phyloP scores from a whole-genome alignment of 345 rosid species.

The Ceriops tagal region DNA sequence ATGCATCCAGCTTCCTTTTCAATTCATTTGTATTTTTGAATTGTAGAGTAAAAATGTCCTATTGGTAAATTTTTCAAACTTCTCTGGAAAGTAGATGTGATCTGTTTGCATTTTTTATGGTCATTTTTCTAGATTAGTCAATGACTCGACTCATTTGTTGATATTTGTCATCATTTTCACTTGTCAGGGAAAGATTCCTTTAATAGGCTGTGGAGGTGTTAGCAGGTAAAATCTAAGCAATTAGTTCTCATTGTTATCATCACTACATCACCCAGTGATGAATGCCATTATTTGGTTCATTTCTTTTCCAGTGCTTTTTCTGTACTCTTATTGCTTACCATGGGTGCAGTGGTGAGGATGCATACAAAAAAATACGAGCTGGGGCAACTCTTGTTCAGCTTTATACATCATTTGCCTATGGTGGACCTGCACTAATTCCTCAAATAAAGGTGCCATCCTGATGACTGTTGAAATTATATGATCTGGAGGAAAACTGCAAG shows the following conservation, averaged over 20 bases:
- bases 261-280: constrained; percentile 3
- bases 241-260: background rate
- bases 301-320: background rate
- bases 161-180: constrained; percentile 13
- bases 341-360: constrained; percentile 86
- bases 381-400: constrained; percentile 98
- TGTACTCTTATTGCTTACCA: constrained; percentile 4
- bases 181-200: constrained; percentile 82
- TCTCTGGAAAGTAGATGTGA: background rate
- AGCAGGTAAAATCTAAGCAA: constrained; percentile 55
- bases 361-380: constrained; percentile 85
- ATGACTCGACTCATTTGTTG: background rate
- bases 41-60: background rate
- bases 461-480: background rate
- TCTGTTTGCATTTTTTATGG: background rate
- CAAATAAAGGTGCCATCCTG: constrained; percentile 60
- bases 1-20: background rate
- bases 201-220: constrained; percentile 92
- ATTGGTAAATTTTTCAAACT: background rate
- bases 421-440: constrained; percentile 96
- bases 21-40: background rate
- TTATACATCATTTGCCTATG: constrained; percentile 89
- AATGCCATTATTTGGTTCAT: background rate
- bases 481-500: background rate
- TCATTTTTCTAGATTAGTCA: background rate